phyloP scores from a whole-genome alignment of 164 flowering plant species.

The Piper betle region DNA sequence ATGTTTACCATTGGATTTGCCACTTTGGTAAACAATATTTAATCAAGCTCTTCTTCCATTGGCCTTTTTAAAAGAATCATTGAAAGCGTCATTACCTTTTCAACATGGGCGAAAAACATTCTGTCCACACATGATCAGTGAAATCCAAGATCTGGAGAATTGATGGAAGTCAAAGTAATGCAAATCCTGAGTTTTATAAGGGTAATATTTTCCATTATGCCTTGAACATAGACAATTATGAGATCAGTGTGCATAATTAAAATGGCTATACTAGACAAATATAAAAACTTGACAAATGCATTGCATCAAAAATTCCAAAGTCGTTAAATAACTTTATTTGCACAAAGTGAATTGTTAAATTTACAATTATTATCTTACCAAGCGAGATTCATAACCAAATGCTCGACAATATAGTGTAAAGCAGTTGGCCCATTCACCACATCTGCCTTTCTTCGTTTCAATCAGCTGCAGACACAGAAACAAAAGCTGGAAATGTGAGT shows the following conservation, averaged over 20 bases:
- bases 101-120: constrained; percentile 59
- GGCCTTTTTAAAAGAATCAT: no score
- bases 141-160: constrained; percentile 62
- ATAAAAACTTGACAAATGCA: no score
- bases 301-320: not conserved
- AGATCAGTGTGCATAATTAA: no score
- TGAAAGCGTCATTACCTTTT: constrained; percentile 44
- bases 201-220: not conserved
- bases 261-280: no score
- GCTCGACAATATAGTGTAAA: constrained; percentile 92
- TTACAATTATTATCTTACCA: constrained; percentile 36
- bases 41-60: no score
- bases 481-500: not conserved
- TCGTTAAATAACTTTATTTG: not conserved
- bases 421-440: constrained; percentile 99
- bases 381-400: constrained; percentile 81
- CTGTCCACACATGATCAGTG: constrained; percentile 97
- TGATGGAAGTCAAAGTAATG: not conserved
- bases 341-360: not conserved
- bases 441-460: constrained; percentile 87
- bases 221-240: no score
- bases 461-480: constrained; percentile 41
- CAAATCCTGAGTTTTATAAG: not conserved
- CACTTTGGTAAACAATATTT: no score
- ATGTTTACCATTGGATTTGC: no score